Conservation (phyloP, 108 stramenopile genomes). For the Seminavis robusta region DNA sequence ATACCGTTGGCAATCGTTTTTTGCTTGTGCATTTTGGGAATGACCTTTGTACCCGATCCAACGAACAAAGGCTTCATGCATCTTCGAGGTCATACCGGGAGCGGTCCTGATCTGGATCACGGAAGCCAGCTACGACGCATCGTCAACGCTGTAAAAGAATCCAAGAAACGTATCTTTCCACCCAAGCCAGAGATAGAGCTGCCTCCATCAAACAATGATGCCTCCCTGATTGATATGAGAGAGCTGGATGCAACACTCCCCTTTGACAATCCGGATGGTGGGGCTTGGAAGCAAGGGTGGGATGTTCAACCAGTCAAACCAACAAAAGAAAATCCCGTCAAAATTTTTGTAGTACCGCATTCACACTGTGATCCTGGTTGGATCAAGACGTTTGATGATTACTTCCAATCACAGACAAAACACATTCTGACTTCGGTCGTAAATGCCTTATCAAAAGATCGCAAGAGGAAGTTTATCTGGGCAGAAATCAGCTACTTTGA, state of each 20-base stretch:
- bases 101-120: too few relatives aligned
- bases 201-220: too few relatives aligned
- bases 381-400: conserved; percentile 73
- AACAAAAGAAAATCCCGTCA: conserved; percentile 16
- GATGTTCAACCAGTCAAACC: conserved; percentile 34
- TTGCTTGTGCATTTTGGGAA: too few relatives aligned
- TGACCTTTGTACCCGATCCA: too few relatives aligned
- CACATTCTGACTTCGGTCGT: conserved; percentile 44
- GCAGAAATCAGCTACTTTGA: conserved; percentile 68
- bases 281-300: conserved; percentile 63
- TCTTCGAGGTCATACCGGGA: too few relatives aligned
- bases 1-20: too few relatives aligned
- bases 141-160: background rate
- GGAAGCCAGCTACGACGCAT: too few relatives aligned
- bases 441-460: conserved; percentile 28
- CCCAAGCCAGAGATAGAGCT: too few relatives aligned
- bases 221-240: conserved; percentile 51
- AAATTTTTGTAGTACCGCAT: conserved; percentile 58
- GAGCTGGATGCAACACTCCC: conserved; percentile 27
- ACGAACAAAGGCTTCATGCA: too few relatives aligned
- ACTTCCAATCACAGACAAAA: conserved; percentile 59
- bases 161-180: background rate
- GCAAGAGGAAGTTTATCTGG: conserved; percentile 57
- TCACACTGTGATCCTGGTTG: conserved; percentile 69
- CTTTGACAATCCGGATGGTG: conserved; percentile 52